phyloP scores from a whole-genome alignment of 495 filamentous ascomycete genomes.

The Penicillium pancosmium region DNA sequence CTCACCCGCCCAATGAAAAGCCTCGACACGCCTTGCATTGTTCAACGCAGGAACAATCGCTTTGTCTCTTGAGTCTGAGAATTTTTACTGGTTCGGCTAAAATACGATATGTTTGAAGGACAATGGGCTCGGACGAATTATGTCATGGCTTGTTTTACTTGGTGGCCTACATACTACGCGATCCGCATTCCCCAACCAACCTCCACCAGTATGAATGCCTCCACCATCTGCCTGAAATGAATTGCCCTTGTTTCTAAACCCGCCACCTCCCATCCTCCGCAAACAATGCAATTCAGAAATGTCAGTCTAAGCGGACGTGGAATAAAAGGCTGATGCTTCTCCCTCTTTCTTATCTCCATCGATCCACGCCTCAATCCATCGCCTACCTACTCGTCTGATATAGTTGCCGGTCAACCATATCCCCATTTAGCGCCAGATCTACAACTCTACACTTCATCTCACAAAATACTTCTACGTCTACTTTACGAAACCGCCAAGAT shows the following conservation, averaged over 20 bases:
- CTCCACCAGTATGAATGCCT: constrained; percentile 1
- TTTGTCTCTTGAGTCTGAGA: neutral
- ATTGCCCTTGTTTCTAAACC: neutral
- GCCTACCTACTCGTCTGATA: neutral
- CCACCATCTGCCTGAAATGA: neutral
- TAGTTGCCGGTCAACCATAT: neutral
- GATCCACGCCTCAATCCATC: neutral
- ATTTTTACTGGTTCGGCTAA: neutral
- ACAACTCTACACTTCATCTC: too few species aligned
- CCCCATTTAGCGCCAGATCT: neutral
- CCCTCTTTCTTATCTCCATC: neutral
- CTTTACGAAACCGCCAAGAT: neutral
- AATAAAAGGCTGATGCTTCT: neutral
- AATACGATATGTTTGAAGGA: neutral
- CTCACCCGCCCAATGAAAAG: neutral
- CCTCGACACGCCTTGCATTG: neutral
- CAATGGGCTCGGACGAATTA: neutral
- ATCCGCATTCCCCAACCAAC: neutral
- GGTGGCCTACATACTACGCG: constrained; percentile 1
- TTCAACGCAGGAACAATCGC: neutral
- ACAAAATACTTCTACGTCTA: neutral
- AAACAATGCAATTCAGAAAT: neutral
- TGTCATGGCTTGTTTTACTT: neutral
- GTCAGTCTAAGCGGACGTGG: neutral
- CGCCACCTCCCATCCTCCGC: neutral